Base-by-base conservation (phyloP, 768 basidiomycete genomes). In the Rubroboletus satanas region DNA sequence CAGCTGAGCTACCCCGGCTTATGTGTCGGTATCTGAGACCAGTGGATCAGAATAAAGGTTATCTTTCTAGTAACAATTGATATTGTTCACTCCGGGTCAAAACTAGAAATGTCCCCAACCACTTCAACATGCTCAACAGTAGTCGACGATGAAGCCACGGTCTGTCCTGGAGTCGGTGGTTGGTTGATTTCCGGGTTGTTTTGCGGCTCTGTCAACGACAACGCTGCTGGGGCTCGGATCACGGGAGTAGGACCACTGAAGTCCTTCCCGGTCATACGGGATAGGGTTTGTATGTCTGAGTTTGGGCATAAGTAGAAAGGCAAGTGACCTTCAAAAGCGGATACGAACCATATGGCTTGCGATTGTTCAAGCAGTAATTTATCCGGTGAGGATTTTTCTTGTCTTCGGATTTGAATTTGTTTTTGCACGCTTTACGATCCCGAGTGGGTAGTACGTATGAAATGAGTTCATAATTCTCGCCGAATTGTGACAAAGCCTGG, bases 401-500 rank as follows among this genome's bases (percentile, higher is more conserved):
- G 67, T 94, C 93, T 69, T 96, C 94, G 0, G 84, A 79, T 63
- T 91, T 94, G 76, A 93, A 96, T 66, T 96, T 96, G 70, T 90
- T 88, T 72, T 92, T 93, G 70, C 94, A 93, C 28, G 93, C 86
- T 65, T 88, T 91, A 18, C 93, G 80, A 64, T 92, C 89, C 15
- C 93, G 85, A 17, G 87, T 86, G 37, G 91, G 90, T 18, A 96
- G 78, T 12, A 93, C 79, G 61, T 85, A 85, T 3, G 93, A 89
- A 57, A 96, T 93, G 39, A 95, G 79, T 67, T 95, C 93, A 64
- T 95, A 96, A 62, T 95, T 93, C 68, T 93, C 90, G 32, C 92
- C 92, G 61, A 92, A 93, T 66, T 93, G 92, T 4, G 85, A 79
- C 31, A 95, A 74, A n/a, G 90, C 91, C 93, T 95, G 63, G n/a